phyloP scores from a whole-genome alignment of 2,329 filamentous ascomycete genomes.

The Lizonia empirigonia region DNA sequence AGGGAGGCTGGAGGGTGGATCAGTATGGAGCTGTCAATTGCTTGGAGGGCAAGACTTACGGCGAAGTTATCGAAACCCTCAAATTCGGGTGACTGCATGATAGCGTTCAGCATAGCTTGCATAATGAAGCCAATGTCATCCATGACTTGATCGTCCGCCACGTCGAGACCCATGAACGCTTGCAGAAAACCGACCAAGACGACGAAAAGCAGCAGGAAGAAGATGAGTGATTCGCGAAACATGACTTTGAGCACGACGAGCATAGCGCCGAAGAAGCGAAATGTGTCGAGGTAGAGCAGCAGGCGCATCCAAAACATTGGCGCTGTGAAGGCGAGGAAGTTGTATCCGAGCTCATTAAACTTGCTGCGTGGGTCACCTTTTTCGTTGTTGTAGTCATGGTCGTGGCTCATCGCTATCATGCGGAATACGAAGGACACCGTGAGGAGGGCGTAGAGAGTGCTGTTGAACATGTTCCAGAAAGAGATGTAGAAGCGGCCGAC shows the following conservation, averaged over 20 bases:
- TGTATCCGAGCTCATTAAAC: conserved; percentile 86
- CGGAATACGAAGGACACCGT: conserved; percentile 78
- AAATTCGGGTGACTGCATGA: conserved; percentile 93
- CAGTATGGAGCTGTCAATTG: conserved; percentile 7
- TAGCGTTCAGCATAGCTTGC: conserved; percentile 82
- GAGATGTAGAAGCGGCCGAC: conserved; percentile 88
- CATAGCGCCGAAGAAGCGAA: conserved; percentile 98
- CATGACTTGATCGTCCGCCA: conserved; percentile 69
- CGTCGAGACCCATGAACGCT: conserved; percentile 89
- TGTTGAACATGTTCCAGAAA: conserved; percentile 98
- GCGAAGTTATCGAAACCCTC: conserved; percentile 86
- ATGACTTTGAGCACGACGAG: conserved; percentile 85
- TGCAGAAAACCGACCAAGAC: conserved; percentile 89
- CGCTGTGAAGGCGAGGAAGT: conserved; percentile 89
- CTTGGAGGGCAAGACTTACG: conserved; percentile 23
- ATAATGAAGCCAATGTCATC: conserved; percentile 75
- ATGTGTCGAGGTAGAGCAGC: conserved; percentile 87
- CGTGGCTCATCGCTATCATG: conserved; percentile 74
- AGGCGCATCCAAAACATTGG: conserved; percentile 97
- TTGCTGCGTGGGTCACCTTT: conserved; percentile 55
- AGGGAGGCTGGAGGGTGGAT: conserved; percentile 65
- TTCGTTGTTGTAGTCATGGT: not conserved
- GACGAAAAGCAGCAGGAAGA: conserved; percentile 87
- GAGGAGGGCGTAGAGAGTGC: conserved; percentile 77
- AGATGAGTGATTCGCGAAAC: conserved; percentile 79